A percentile compares a stretch with the other conserved stretches of the same genome.
phyloP scores from a whole-genome alignment of 2,329 filamentous ascomycete genomes.

The Bertia moriformis region DNA sequence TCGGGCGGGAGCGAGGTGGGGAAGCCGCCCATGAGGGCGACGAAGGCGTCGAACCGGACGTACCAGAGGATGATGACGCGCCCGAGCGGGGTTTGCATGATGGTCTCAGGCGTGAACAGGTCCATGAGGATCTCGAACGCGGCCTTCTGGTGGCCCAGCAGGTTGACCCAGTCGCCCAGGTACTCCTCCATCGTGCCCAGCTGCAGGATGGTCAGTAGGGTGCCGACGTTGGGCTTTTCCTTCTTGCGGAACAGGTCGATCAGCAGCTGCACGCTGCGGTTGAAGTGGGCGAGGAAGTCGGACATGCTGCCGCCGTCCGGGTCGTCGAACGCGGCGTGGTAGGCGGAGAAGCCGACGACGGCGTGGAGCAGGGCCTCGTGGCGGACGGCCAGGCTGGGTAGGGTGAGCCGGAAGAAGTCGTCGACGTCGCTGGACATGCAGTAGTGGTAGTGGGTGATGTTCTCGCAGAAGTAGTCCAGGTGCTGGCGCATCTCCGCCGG shows the following conservation, averaged over 20 bases:
- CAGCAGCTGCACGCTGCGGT: slow-evolving; percentile 68
- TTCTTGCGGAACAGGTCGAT: slow-evolving; percentile 56
- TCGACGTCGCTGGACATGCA: slow-evolving; percentile 57
- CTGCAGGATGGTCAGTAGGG: slow-evolving; percentile 75
- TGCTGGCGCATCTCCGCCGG: slow-evolving; percentile 63
- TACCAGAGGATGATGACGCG: slow-evolving; percentile 80
- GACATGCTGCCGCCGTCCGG: slow-evolving; percentile 60
- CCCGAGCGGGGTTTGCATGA: slow-evolving; percentile 55
- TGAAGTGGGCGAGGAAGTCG: slow-evolving; percentile 79
- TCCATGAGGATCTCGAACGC: slow-evolving; percentile 68
- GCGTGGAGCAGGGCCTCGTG: slow-evolving; percentile 77
- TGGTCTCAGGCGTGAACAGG: slow-evolving; percentile 63
- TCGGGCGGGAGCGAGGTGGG: slow-evolving; percentile 59
- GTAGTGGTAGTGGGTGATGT: slow-evolving; percentile 73
- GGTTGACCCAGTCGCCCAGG: slow-evolving; percentile 85
- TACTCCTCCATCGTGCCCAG: slow-evolving; percentile 94
- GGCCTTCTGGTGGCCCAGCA: slow-evolving; percentile 83
- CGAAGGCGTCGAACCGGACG: slow-evolving; percentile 71
- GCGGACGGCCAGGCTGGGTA: slow-evolving; percentile 59
- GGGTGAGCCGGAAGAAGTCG: slow-evolving; percentile 58
- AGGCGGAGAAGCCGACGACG: slow-evolving; percentile 75
- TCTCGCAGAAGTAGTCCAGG: slow-evolving; percentile 62
- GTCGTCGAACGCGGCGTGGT: slow-evolving; percentile 57
- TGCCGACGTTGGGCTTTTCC: slow-evolving; percentile 58
- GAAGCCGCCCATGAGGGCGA: slow-evolving; percentile 69